Evolutionary conservation across 768 basidiomycete genomes (phyloP).

Genomic region (Leccinum imitatum): DNA sequence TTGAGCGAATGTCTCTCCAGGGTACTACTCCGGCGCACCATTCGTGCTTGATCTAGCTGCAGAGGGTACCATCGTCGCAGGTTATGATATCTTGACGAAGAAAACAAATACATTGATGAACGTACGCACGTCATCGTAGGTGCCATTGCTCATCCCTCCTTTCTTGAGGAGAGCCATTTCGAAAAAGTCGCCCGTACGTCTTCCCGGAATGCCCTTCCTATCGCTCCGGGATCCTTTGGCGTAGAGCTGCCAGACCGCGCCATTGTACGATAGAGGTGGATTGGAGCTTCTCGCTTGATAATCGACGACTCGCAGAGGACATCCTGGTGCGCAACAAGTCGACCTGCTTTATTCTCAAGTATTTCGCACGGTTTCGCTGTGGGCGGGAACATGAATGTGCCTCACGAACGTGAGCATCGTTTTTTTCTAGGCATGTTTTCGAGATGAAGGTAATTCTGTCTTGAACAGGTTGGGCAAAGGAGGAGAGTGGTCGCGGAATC

Average conservation of each 20-base stretch:
- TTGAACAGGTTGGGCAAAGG: constrained; percentile 55
- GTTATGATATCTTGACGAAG: constrained; percentile 25
- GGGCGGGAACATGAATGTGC: constrained; percentile 15
- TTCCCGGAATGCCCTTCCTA: background rate
- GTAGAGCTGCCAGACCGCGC: background rate
- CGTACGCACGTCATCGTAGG: constrained; percentile 19
- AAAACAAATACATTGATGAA: background rate
- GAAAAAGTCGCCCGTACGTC: constrained; percentile 43
- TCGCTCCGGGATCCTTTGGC: background rate
- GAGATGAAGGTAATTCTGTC: too few relatives aligned
- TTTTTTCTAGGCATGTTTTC: too few relatives aligned
- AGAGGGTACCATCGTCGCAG: constrained; percentile 43
- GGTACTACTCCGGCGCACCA: constrained; percentile 58
- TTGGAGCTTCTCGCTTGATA: too few relatives aligned
- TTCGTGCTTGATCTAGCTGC: constrained; percentile 46
- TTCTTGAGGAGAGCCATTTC: constrained; percentile 54
- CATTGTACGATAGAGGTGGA: too few relatives aligned
- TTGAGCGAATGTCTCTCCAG: constrained; percentile 23
- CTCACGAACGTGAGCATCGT: constrained; percentile 19
- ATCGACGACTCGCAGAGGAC: too few relatives aligned
- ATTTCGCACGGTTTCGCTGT: constrained; percentile 23
- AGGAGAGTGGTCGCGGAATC: constrained; percentile 51
- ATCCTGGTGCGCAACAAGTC: too few relatives aligned
- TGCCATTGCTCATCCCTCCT: constrained; percentile 54
- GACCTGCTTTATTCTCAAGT: constrained; percentile 20